Percentiles rank a stretch among this genome's conserved stretches.
These are phyloP conservation scores for Podila horticola DNA, from an alignment of 192 early-diverging fungal species.

Conservation along the genomic window DNA sequence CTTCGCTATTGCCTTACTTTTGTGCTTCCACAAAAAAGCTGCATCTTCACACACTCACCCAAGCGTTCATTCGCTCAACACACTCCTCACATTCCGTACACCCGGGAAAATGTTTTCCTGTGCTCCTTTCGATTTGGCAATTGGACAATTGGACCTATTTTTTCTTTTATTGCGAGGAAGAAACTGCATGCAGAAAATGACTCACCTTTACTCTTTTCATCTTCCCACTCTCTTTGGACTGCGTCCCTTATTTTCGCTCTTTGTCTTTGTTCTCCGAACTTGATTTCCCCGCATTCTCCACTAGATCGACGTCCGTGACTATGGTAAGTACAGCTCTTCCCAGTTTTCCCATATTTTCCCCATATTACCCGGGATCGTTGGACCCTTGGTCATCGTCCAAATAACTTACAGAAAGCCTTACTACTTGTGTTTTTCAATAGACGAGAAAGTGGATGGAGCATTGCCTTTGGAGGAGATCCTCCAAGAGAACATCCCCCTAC, in stretches of 20 bases:
- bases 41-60: too few species aligned
- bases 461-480: slow-evolving; percentile 74
- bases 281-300: slow-evolving; percentile 12
- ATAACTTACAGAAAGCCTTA: too few species aligned
- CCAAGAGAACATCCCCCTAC: slow-evolving; percentile 66
- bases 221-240: background rate
- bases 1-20: too few species aligned
- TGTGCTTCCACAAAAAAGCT: too few species aligned
- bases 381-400: too few species aligned
- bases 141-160: background rate
- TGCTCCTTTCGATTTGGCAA: too few species aligned
- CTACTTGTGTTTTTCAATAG: slow-evolving; percentile 14
- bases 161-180: background rate
- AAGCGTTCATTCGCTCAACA: too few species aligned
- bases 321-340: slow-evolving; percentile 48
- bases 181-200: too few species aligned
- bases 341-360: background rate
- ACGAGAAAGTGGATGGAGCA: slow-evolving; percentile 71
- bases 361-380: too few species aligned
- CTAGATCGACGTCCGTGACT: slow-evolving; percentile 70
- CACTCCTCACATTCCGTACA: too few species aligned
- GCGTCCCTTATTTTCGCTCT: background rate
- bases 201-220: background rate
- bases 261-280: background rate
- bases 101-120: too few species aligned